Evolutionary conservation across 2,329 filamentous ascomycete genomes (phyloP).

Genomic region (Biscogniauxia mediterranea): DNA sequence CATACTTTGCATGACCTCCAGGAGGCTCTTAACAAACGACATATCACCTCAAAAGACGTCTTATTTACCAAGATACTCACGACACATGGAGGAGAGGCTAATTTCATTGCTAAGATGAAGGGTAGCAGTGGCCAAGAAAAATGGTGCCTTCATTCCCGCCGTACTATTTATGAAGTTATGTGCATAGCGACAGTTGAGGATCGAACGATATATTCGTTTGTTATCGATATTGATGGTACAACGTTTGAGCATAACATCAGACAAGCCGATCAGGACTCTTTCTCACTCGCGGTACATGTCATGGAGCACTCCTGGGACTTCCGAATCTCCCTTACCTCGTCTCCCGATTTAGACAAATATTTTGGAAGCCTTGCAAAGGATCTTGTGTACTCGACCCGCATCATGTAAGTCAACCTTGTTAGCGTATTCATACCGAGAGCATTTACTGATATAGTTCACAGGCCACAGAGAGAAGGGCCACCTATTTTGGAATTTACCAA

Average conservation of each 20-base stretch:
- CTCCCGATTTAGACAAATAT: constrained; percentile 16
- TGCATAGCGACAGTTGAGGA: constrained; percentile 11
- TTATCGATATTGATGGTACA: constrained; percentile 25
- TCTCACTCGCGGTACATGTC: constrained; percentile 28
- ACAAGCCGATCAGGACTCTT: constrained; percentile 5
- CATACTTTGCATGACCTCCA: constrained; percentile 8
- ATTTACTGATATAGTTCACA: constrained; percentile 4
- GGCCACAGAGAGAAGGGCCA: constrained; percentile 13
- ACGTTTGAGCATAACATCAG: constrained; percentile 20
- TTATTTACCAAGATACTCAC: constrained; percentile 19
- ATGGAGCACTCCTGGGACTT: constrained; percentile 30
- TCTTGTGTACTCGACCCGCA: constrained; percentile 21
- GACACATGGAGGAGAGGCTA: constrained; percentile 22
- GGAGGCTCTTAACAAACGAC: constrained; percentile 9
- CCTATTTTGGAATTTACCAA: constrained; percentile 24
- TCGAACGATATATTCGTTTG: constrained; percentile 11
- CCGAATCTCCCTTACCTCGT: constrained; percentile 19
- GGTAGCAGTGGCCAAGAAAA: constrained; percentile 10
- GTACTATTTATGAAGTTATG: constrained; percentile 24
- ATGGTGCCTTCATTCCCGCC: constrained; percentile 14
- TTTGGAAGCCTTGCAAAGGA: constrained; percentile 25
- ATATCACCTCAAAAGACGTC: constrained; percentile 3
- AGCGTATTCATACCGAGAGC: constrained; percentile 8
- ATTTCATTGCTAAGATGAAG: constrained; percentile 18
- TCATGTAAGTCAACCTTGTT: constrained; percentile 25